Percentiles rank a stretch among this genome's conserved stretches.
phyloP scores from a whole-genome alignment of 768 basidiomycete genomes.

The Agrocybe chaxingu region DNA sequence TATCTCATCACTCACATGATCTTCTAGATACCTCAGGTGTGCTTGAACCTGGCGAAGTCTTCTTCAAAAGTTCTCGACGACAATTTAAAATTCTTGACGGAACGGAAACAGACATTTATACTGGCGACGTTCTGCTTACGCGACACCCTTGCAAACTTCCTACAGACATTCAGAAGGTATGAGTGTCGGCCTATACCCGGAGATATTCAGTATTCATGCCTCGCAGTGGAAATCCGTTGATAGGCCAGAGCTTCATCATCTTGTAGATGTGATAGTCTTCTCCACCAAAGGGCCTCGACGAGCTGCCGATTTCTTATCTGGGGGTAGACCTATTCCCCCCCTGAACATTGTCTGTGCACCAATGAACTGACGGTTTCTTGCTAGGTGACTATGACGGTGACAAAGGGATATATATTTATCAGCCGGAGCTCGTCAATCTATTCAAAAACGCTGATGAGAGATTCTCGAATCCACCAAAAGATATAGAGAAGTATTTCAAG shows the following conservation, averaged over 20 bases:
- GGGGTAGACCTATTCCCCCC: constrained; percentile 36
- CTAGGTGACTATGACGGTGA: constrained; percentile 75
- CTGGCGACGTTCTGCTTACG: constrained; percentile 60
- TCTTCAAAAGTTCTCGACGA: constrained; percentile 47
- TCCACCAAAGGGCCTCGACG: constrained; percentile 51
- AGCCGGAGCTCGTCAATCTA: constrained; percentile 46
- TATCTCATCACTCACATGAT: neutral
- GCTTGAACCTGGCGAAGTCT: constrained; percentile 52
- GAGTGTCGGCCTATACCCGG: neutral
- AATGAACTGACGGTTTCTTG: neutral
- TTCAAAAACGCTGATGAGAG: constrained; percentile 53
- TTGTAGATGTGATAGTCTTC: constrained; percentile 57
- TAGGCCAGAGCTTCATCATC: constrained; percentile 41
- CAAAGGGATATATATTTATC: constrained; percentile 54
- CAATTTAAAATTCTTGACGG: constrained; percentile 41
- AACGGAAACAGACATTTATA: constrained; percentile 41
- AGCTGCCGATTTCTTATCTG: constrained; percentile 60
- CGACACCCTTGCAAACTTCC: constrained; percentile 71
- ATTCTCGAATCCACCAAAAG: constrained; percentile 47
- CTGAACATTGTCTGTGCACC: neutral
- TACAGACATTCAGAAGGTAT: constrained; percentile 62
- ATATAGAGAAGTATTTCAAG: constrained; percentile 38
- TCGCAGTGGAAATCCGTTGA: constrained; percentile 56
- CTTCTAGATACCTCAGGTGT: constrained; percentile 51
- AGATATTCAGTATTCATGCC: neutral